Evolutionary conservation across 2,329 filamentous ascomycete genomes (phyloP).

Genomic region (Dactylellina parvicollis): DNA sequence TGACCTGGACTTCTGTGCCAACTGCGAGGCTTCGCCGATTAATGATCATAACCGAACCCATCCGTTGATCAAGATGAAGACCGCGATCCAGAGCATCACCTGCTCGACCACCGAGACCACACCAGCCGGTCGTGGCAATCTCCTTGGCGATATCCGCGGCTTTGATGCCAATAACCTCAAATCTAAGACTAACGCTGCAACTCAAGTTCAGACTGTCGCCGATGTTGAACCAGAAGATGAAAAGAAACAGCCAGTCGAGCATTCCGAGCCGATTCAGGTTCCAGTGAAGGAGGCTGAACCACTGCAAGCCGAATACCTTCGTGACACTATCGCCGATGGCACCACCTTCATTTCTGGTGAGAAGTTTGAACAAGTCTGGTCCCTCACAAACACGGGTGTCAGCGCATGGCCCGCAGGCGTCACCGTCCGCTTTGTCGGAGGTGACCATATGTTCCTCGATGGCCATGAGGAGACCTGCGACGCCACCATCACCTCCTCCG

Average conservation of each 20-base stretch:
- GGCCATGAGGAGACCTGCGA: slow-evolving; percentile 71
- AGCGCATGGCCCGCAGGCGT: slow-evolving; percentile 86
- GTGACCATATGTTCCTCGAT: slow-evolving; percentile 94
- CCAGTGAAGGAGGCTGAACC: slow-evolving; percentile 58
- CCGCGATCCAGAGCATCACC: slow-evolving; percentile 84
- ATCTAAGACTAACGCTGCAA: slow-evolving; percentile 66
- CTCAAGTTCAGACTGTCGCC: slow-evolving; percentile 76
- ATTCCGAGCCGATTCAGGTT: slow-evolving; percentile 56
- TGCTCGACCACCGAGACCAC: slow-evolving; percentile 85
- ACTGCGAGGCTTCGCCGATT: slow-evolving; percentile 85
- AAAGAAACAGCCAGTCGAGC: slow-evolving; percentile 59
- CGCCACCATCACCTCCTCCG: slow-evolving; percentile 77
- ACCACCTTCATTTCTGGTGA: slow-evolving; percentile 75
- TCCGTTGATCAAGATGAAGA: slow-evolving; percentile 96
- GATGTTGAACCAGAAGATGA: slow-evolving; percentile 71
- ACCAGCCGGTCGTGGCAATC: slow-evolving; percentile 65
- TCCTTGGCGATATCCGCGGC: slow-evolving; percentile 39
- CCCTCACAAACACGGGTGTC: slow-evolving; percentile 83
- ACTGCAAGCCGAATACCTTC: slow-evolving; percentile 76
- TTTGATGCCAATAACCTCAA: slow-evolving; percentile 36
- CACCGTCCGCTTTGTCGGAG: slow-evolving; percentile 88
- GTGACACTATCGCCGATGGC: slow-evolving; percentile 82
- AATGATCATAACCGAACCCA: slow-evolving; percentile 95
- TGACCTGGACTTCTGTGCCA: slow-evolving; percentile 93
- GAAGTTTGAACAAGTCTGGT: slow-evolving; percentile 90